Conservation (phyloP, 1,139 yeast species). For the Hemisphaericaspora xylanilytica region DNA sequence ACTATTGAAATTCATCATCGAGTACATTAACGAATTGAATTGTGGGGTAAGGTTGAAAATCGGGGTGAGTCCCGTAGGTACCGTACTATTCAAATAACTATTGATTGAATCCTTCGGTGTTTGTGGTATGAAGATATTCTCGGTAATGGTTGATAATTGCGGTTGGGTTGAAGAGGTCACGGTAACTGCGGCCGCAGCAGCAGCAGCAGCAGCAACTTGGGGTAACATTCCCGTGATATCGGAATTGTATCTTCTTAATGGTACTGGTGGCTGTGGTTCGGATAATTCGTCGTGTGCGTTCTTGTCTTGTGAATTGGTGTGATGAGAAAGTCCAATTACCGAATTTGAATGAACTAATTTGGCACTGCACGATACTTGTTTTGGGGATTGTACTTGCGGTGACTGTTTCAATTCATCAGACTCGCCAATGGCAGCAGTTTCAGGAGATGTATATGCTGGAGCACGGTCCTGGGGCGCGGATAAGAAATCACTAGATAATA, state of each 20-base stretch:
- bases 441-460: neutral
- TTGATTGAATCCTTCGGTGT: conserved; percentile 38
- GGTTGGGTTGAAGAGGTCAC: conserved; percentile 10
- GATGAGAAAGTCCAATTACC: conserved; percentile 30
- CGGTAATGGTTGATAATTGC: conserved; percentile 19
- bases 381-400: conserved; percentile 6
- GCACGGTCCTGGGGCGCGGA: neutral
- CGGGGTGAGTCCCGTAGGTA: conserved; percentile 35
- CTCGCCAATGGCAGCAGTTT: neutral
- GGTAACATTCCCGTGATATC: conserved; percentile 23
- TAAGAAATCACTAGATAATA: conserved; percentile 27
- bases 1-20: conserved; percentile 36
- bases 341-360: conserved; percentile 27
- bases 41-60: conserved; percentile 43
- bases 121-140: conserved; percentile 25
- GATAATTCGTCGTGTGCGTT: too few relatives aligned
- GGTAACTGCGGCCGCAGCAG: neutral
- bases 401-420: conserved; percentile 2
- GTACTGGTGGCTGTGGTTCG: too few relatives aligned
- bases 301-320: neutral
- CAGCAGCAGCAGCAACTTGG: neutral
- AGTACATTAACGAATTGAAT: conserved; percentile 43
- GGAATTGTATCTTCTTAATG: conserved; percentile 32
- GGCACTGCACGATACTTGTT: neutral
- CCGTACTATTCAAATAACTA: conserved; percentile 18